These are phyloP conservation scores for Cupressus sempervirens DNA, from an alignment of 75 land plant species.

Conservation along the genomic window DNA sequence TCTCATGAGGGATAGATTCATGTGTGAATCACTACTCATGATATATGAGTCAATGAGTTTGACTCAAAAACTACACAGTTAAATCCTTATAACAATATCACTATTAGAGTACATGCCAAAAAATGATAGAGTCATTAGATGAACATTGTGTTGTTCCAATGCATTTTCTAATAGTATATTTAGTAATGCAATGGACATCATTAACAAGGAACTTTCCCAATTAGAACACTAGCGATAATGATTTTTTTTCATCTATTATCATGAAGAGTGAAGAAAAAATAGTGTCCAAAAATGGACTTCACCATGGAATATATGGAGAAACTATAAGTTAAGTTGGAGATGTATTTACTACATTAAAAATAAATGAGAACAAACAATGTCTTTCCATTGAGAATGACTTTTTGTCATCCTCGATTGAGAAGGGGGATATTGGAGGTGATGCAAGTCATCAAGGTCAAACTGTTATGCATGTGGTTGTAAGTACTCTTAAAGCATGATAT, in stretches of 20 bases:
- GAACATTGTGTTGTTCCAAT: background rate
- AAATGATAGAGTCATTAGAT: slow-evolving; percentile 9
- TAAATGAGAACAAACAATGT: slow-evolving; percentile 6
- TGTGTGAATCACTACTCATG: too few species aligned
- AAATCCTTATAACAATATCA: too few species aligned
- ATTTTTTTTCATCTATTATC: background rate
- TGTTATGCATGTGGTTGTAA: slow-evolving; percentile 3
- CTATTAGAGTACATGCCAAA: slow-evolving; percentile 30
- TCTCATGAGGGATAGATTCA: too few species aligned
- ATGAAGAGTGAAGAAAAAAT: background rate
- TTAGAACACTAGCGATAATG: background rate
- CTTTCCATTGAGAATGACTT: background rate
- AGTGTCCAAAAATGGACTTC: background rate
- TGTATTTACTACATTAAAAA: background rate
- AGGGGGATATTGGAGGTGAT: background rate
- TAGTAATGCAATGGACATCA: slow-evolving; percentile 2
- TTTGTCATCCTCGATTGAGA: background rate
- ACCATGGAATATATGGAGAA: background rate
- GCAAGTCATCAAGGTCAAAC: background rate
- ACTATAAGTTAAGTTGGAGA: background rate
- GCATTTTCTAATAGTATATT: background rate
- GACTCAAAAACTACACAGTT: too few species aligned
- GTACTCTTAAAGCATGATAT: background rate
- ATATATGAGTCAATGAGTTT: too few species aligned
- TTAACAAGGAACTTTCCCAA: background rate